phyloP scores from a whole-genome alignment of 139 green algal species.

The Edaphochlamys debaryana region DNA sequence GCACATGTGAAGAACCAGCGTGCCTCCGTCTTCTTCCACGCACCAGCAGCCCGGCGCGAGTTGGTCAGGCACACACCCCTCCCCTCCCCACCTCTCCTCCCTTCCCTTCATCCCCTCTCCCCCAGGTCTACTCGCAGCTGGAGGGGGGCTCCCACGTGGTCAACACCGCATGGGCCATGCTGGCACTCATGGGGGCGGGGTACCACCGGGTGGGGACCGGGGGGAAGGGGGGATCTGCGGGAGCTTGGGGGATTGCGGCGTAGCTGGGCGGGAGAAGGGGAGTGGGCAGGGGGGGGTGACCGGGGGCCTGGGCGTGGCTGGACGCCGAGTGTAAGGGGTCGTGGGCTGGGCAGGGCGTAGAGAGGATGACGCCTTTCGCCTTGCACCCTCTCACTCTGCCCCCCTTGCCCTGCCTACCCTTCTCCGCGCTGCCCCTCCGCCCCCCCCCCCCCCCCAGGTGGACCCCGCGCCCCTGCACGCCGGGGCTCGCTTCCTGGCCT shows the following conservation, averaged over 20 bases:
- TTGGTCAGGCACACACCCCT: no score
- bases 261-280: neutral
- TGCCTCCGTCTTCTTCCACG: no score
- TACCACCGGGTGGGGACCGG: slow-evolving; percentile 59
- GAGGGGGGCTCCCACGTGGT: slow-evolving; percentile 88
- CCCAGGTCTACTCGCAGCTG: slow-evolving; percentile 90
- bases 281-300: neutral
- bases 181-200: slow-evolving; percentile 82
- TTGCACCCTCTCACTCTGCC: no score
- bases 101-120: neutral
- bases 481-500: slow-evolving; percentile 62
- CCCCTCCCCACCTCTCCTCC: neutral
- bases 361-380: no score
- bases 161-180: slow-evolving; percentile 96
- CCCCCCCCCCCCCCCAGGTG: neutral
- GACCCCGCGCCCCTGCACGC: slow-evolving; percentile 29
- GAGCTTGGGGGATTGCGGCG: no score
- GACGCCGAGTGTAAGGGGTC: no score
- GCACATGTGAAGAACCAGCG: no score
- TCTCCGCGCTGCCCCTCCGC: no score
- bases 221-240: neutral
- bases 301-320: no score
- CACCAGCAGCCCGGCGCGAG: no score
- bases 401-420: no score
- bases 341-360: no score